Conservation (phyloP, 768 basidiomycete genomes). For the Neoboletus brunneissimus region DNA sequence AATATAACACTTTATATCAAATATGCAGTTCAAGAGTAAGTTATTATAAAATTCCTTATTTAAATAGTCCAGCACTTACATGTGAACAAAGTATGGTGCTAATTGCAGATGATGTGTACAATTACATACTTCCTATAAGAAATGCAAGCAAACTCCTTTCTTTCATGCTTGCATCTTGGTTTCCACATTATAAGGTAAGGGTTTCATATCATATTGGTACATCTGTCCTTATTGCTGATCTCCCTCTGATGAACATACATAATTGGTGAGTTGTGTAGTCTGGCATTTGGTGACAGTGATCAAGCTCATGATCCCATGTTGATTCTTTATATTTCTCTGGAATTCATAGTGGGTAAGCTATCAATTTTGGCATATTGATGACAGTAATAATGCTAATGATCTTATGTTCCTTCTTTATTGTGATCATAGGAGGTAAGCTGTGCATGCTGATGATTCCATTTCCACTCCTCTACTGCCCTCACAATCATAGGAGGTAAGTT, state of each 20-base stretch:
- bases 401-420: no score
- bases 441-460: no score
- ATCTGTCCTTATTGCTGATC: background rate
- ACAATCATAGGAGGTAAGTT: no score
- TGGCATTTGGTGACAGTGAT: background rate
- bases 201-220: background rate
- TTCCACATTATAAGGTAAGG: background rate
- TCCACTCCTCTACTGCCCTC: no score
- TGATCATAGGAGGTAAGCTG: no score
- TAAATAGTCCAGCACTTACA: background rate
- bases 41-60: background rate
- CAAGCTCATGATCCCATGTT: background rate
- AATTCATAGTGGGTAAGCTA: no score
- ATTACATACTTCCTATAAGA: background rate
- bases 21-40: background rate
- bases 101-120: background rate
- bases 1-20: conserved; percentile 1
- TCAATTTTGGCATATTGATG: no score
- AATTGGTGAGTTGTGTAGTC: background rate
- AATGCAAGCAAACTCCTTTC: no score
- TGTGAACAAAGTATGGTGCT: background rate
- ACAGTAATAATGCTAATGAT: no score
- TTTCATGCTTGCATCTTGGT: background rate
- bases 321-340: background rate
- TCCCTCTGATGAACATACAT: background rate